Base-by-base conservation (phyloP, 352 stramenopile species). In the Globisporangium recalcitrans region DNA sequence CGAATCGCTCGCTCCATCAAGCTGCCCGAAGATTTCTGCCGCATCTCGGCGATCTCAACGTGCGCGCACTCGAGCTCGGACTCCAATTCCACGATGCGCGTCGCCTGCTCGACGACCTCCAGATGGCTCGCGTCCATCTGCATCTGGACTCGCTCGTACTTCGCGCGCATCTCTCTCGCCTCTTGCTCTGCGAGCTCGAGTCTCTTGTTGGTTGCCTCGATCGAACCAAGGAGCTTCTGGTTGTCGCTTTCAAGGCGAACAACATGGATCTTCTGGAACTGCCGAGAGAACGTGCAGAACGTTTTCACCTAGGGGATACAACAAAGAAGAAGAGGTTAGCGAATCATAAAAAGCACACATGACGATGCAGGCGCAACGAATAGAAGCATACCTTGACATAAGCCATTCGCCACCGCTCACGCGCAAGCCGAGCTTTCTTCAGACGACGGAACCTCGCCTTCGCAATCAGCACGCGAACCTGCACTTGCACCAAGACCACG, bases 1-100 rank as follows among this genome's bases (percentile, higher is more conserved):
- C 83, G 81, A 48, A 95, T 85, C 27, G 87, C 72, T 22, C 84
- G 83, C 71, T 91, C 83, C 14, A 93, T 63, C 0, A 93, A 57
- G 4, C 70, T 68, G 2, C 55, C 65, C 7, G 48, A 70, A 21
- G 67, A 32, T 27, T 76, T 72, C 58, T 87, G 71, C 2, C 77
- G 77, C 22, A 87, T 60, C 16, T 87, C 73, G 3, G 74, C 55
- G 4, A 90, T 65, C 49, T 89, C 78, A 3, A 79, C 74, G 47
- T 80, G 68, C 19, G 74, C 68, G 5, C 63, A 64, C 48, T 91
- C 74, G 0, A 93, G 64, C 10, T 87, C 72, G 38, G 66, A 26
- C 65, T 95, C 81, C 40, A 95, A 69, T 14, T 73, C 62, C 4
- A 80, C 63, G 26, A 95, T 84, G 10, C 75, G 75, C 63, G 81